These are phyloP conservation scores for Athelia psychrophila DNA, from an alignment of 1,284 basidiomycete species.

Conservation along the genomic window DNA sequence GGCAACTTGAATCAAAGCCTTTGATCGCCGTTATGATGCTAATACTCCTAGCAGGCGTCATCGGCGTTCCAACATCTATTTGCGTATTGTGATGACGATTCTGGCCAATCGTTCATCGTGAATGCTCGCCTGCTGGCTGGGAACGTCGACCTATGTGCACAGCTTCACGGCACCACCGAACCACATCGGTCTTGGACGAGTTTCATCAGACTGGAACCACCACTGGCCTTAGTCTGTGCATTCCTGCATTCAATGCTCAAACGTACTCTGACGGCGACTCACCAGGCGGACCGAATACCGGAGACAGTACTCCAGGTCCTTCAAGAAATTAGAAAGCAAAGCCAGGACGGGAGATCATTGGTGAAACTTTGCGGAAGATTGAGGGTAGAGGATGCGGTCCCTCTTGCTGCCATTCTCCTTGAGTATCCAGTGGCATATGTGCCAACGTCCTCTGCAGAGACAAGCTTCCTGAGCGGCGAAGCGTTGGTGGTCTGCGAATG, in stretches of 20 bases:
- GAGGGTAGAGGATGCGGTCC: conserved; percentile 28
- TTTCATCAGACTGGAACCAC: background rate
- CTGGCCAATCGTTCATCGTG: conserved; percentile 48
- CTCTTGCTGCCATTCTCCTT: conserved; percentile 51
- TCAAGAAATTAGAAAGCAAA: background rate
- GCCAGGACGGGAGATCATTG: conserved; percentile 2
- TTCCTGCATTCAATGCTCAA: background rate
- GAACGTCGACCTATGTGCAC: conserved; percentile 10
- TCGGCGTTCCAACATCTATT: conserved; percentile 32
- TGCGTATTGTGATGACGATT: conserved; percentile 36
- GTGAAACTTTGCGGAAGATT: conserved; percentile 3
- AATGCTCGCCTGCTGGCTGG: conserved; percentile 7
- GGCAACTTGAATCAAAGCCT: conserved; percentile 15
- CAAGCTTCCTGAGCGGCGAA: conserved; percentile 37
- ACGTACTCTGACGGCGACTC: background rate
- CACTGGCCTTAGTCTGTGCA: background rate
- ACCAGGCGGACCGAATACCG: background rate
- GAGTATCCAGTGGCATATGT: conserved; percentile 59
- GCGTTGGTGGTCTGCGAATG: conserved; percentile 48
- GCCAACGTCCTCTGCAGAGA: conserved; percentile 31
- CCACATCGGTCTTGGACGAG: conserved; percentile 5
- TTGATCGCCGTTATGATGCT: background rate
- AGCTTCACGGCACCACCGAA: conserved; percentile 6
- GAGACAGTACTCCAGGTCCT: background rate
- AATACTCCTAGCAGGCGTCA: conserved; percentile 9